Evolutionary conservation across 139 green algal genomes (phyloP).

Genomic region (Micractinium conductrix): DNA sequence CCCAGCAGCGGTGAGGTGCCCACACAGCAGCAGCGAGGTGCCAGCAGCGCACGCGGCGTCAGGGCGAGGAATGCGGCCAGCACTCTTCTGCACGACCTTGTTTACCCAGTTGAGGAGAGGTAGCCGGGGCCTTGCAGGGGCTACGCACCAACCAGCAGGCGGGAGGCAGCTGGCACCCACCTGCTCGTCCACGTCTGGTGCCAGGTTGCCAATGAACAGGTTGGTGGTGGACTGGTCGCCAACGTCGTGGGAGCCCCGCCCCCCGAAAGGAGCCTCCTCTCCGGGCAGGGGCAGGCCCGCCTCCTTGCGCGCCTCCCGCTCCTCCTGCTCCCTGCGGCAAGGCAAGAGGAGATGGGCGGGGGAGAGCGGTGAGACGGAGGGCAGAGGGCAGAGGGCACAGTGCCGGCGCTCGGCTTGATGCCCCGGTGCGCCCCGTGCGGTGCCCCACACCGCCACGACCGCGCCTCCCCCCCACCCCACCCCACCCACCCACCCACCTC

Average conservation of each 20-base stretch:
- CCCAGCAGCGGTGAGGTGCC: too few relatives aligned
- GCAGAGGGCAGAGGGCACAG: neutral
- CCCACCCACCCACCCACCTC: slow-evolving; percentile 46
- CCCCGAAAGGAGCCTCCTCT: slow-evolving; percentile 10
- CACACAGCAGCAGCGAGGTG: too few relatives aligned
- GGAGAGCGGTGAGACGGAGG: neutral
- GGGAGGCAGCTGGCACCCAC: too few relatives aligned
- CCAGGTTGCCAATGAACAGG: slow-evolving; percentile 93
- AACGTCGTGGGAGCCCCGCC: slow-evolving; percentile 57
- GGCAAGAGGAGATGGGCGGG: neutral
- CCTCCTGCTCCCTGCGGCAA: slow-evolving; percentile 83
- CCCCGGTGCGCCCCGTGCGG: neutral
- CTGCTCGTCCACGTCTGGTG: slow-evolving; percentile 82
- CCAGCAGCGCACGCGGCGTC: too few relatives aligned
- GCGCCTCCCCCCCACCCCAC: neutral
- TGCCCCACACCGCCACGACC: neutral
- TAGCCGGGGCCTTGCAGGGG: too few relatives aligned
- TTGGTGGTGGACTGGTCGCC: slow-evolving; percentile 92
- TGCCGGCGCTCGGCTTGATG: too few relatives aligned
- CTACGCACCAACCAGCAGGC: too few relatives aligned
- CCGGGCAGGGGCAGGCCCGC: slow-evolving; percentile 30
- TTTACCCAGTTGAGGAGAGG: too few relatives aligned
- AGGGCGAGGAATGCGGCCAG: too few relatives aligned
- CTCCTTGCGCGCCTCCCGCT: slow-evolving; percentile 64
- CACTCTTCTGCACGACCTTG: too few relatives aligned